Evolutionary conservation across 305 asterid species (phyloP).

Genomic region (Fraxinus sp.): DNA sequence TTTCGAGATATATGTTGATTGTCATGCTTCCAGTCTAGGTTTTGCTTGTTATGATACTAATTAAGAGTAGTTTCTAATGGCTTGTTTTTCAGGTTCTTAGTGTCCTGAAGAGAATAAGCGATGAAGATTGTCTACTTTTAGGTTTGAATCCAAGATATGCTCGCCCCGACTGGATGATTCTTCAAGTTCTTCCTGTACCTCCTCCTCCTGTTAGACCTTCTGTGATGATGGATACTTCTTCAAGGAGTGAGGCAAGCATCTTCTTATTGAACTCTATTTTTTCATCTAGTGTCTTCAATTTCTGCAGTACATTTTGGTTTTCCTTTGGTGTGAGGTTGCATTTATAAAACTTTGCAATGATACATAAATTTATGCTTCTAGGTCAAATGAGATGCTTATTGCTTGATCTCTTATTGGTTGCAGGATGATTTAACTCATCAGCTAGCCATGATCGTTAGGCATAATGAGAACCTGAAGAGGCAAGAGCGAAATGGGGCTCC

Average conservation of each 20-base stretch:
- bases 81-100: slow-evolving; percentile 52
- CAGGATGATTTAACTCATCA: slow-evolving; percentile 99
- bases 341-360: slow-evolving; percentile 9
- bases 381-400: slow-evolving; percentile 27
- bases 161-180: slow-evolving; percentile 99
- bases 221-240: slow-evolving; percentile 98
- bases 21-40: slow-evolving; percentile 6
- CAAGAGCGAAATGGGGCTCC: slow-evolving; percentile 99
- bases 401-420: slow-evolving; percentile 28
- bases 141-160: slow-evolving; percentile 92
- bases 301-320: slow-evolving; percentile 19
- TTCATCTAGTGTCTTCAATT: slow-evolving; percentile 11
- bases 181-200: slow-evolving; percentile 97
- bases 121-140: slow-evolving; percentile 75
- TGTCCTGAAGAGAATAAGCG: slow-evolving; percentile 47
- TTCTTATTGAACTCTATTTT: slow-evolving; percentile 18
- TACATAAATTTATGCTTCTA: not conserved
- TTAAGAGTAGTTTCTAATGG: slow-evolving; percentile 2
- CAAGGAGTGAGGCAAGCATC: slow-evolving; percentile 88
- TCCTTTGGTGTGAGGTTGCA: slow-evolving; percentile 16
- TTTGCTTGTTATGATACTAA: slow-evolving; percentile 1
- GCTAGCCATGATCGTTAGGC: slow-evolving; percentile 93
- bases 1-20: slow-evolving; percentile 6
- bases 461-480: slow-evolving; percentile 91
- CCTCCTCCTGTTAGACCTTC: slow-evolving; percentile 99